Evolutionary conservation across 2,329 filamentous ascomycete species (phyloP).

Genomic region (Sporothrix humicola): DNA sequence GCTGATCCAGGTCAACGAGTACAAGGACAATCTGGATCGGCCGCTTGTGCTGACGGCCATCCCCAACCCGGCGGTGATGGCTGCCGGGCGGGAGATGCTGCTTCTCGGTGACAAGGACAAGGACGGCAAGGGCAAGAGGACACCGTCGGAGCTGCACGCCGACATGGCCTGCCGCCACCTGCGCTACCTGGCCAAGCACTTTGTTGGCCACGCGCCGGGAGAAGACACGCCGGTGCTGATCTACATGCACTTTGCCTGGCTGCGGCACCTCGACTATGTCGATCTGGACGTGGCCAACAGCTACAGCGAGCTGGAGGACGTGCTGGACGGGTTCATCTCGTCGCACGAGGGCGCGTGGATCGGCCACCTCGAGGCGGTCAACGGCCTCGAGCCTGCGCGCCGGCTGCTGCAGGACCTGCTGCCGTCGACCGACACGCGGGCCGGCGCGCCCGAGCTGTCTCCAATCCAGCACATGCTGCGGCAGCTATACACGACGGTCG

Average conservation of each 20-base stretch:
- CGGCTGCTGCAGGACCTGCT: constrained; percentile 17
- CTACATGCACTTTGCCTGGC: constrained; percentile 15
- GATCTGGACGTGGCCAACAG: background rate
- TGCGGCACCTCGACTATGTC: constrained; percentile 20
- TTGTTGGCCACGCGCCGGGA: too few relatives aligned
- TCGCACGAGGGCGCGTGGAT: background rate
- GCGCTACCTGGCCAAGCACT: background rate
- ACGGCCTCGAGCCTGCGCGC: background rate
- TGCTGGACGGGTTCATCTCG: background rate
- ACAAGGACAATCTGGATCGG: too few relatives aligned
- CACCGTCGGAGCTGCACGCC: background rate
- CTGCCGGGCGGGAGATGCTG: too few relatives aligned
- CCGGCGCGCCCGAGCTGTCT: background rate
- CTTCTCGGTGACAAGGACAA: too few relatives aligned
- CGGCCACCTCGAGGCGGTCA: background rate
- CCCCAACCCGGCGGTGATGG: too few relatives aligned
- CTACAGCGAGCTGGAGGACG: background rate
- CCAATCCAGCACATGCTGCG: background rate
- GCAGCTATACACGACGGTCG: background rate
- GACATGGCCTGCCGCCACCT: constrained; percentile 15
- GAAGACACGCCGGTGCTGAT: background rate
- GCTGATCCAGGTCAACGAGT: background rate
- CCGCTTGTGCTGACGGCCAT: too few relatives aligned
- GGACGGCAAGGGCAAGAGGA: too few relatives aligned
- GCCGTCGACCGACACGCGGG: background rate